Evolutionary conservation across 805 yeast species (phyloP).

Genomic region (Ogataea ramenticola): DNA sequence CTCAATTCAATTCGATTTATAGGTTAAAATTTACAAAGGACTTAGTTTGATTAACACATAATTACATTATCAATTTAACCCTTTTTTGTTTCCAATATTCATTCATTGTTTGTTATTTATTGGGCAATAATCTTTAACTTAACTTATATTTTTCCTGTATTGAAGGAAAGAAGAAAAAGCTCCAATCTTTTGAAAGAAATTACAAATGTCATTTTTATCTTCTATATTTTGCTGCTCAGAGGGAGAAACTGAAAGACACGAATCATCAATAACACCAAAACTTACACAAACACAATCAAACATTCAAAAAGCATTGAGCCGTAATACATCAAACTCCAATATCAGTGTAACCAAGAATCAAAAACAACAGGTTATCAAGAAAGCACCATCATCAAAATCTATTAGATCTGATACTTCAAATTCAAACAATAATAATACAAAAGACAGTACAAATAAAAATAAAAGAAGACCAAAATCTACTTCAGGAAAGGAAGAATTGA

Average conservation of each 20-base stretch:
- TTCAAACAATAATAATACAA: background rate
- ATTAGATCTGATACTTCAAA: too few relatives aligned
- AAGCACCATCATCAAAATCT: background rate
- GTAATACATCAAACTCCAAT: background rate
- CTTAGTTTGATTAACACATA: too few relatives aligned
- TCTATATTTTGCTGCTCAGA: slow-evolving; percentile 27
- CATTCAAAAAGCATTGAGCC: slow-evolving; percentile 25
- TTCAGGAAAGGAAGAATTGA: slow-evolving; percentile 2
- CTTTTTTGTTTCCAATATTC: too few relatives aligned
- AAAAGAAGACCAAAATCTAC: background rate
- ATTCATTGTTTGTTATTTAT: too few relatives aligned
- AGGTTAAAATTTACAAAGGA: too few relatives aligned
- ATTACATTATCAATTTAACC: too few relatives aligned
- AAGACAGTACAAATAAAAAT: background rate
- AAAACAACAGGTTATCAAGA: background rate
- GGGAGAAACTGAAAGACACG: slow-evolving; percentile 20
- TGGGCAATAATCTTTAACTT: too few relatives aligned
- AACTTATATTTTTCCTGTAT: too few relatives aligned
- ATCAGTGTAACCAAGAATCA: background rate
- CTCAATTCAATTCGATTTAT: too few relatives aligned
- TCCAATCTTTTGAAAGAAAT: too few relatives aligned
- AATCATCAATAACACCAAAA: slow-evolving; percentile 17
- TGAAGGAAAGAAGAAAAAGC: too few relatives aligned
- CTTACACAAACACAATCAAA: slow-evolving; percentile 26
- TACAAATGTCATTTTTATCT: slow-evolving; percentile 26